Evolutionary conservation across 371 early-diverging fungal species (phyloP), one percentile per base, ranked within the genome.

Genomic region (Rhizopus microsporus): DNA sequence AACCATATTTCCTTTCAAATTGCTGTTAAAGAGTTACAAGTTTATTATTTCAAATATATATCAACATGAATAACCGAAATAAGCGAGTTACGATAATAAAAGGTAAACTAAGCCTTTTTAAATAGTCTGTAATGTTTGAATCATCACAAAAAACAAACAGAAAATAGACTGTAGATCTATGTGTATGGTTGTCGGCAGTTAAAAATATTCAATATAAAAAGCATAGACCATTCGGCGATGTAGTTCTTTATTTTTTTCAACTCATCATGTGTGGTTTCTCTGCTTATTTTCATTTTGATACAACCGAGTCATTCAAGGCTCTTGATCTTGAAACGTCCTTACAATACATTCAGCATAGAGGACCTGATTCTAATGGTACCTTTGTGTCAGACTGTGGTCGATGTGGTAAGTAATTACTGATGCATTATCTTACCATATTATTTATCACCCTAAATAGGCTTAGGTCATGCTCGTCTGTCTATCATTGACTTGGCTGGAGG

Each of bases 401-500:
- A 16, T 66, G 66, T 49, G 66, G 66, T 61, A 57, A 60, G 45
- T 39, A 23, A 13, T 5, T n/a, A n/a, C 10, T 43, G 8, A n/a
- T 7, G 13, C 15, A 31, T 8, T 42, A 37, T 12, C 34, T n/a
- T 3, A 0, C 33, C 12, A 4, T 17, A 8, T 16, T 7, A n/a
- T 13, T 32, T 30, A 16, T 42, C 7, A 44, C 9, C 30, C 15
- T 8, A 30, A 15, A 23, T 13, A 66, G 60, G 45, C 3, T 49
- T 66, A 7, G 66, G 66, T 2, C 66, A 66, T 23, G 58, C 54
- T 8, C 57, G 66, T 29, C 51, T 67, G 10, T 63, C 67, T 17
- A 67, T 67, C 34, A 57, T 67, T 30, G 67, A 67, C 35, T 45
- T 67, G 34, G 38, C 31, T 12, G 67, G 63, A 30, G 63, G 67